Base-by-base conservation (phyloP, 2,329 filamentous ascomycete species). In the Penicillium olsonii region DNA sequence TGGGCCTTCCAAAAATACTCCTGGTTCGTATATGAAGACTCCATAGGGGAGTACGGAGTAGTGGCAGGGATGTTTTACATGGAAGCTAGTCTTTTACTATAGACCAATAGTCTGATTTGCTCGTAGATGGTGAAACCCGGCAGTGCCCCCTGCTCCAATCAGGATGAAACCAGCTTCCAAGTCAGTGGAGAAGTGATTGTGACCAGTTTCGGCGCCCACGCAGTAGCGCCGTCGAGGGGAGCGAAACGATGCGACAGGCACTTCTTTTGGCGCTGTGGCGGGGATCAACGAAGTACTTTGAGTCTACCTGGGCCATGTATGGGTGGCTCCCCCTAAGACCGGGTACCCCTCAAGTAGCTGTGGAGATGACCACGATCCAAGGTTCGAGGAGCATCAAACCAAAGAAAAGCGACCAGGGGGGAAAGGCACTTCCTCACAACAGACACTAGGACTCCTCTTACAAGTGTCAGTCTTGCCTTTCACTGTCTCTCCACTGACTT, bases 181-280 rank as follows among this genome's bases (percentile, higher is more conserved):
- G 11, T 17, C 5, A 19, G 48, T 52, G 43, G 42, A 56, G 48
- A 42, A 47, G 52, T 53, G 57, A 61, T 61, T 57, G 59, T 61
- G 59, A 61, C 49, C 45, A 55, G 46, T 46, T 55, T 56, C 57
- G 52, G 50, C 42, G 22, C 42, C n/a, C 24, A 39, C 39, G 43
- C 57, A 60, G 56, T 61, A 59, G 59, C 54, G 57, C 46, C 44
- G 42, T 39, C 22, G 17, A 48, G 18, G n/a, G 8, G 37, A 50
- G 17, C 47, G 37, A 24, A 33, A 34, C 39, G 49, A 27, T 31
- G 37, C 26, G 44, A 37, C 24, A 49, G 57, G 33, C 41, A n/a
- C 9, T 17, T 18, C 7, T 35, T 39, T 61, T 60, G 57, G 55
- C 57, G 59, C 59, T 59, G 59, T 50, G 48, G 48, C 48, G 42